Percentiles rank a stretch among this genome's conserved stretches.
Conservation (phyloP, 2,329 filamentous ascomycete species). For the Aspergillus eucalypticola region DNA sequence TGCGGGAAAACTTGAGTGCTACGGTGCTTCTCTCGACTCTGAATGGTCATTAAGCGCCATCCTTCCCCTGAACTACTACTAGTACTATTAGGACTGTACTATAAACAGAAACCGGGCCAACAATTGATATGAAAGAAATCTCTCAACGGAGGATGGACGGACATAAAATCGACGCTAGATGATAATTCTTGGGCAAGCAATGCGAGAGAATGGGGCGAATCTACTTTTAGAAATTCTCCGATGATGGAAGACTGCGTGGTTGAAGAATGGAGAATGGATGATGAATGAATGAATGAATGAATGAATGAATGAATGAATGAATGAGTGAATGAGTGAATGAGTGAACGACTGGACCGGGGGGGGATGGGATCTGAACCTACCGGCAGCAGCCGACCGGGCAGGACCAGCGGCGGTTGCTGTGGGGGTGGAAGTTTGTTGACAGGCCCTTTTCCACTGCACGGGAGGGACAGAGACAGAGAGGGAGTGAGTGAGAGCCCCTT, state of each 20-base stretch:
- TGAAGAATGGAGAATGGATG: neutral
- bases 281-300: too few species aligned
- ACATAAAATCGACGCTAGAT: neutral
- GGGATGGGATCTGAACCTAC: neutral
- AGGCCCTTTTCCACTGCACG: neutral
- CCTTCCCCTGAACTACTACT: neutral
- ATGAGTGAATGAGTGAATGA: too few species aligned
- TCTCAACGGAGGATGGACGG: neutral
- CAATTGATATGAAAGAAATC: neutral
- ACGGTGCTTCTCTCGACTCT: neutral
- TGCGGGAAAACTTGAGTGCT: neutral
- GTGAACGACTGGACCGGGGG: too few species aligned
- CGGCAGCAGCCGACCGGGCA: slow-evolving; percentile 12
- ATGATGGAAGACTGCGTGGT: neutral
- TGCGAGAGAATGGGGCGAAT: neutral
- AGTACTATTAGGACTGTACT: neutral
- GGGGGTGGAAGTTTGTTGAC: slow-evolving; percentile 27
- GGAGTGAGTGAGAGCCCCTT: neutral
- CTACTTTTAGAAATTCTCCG: neutral
- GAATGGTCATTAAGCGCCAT: neutral
- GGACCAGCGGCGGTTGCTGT: slow-evolving; percentile 25
- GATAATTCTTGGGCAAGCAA: neutral
- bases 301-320: neutral
- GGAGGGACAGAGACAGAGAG: neutral
- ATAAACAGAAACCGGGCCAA: neutral